Evolutionary conservation across 2,329 filamentous ascomycete genomes (phyloP).

Genomic region (Corniculantispora saksenae): DNA sequence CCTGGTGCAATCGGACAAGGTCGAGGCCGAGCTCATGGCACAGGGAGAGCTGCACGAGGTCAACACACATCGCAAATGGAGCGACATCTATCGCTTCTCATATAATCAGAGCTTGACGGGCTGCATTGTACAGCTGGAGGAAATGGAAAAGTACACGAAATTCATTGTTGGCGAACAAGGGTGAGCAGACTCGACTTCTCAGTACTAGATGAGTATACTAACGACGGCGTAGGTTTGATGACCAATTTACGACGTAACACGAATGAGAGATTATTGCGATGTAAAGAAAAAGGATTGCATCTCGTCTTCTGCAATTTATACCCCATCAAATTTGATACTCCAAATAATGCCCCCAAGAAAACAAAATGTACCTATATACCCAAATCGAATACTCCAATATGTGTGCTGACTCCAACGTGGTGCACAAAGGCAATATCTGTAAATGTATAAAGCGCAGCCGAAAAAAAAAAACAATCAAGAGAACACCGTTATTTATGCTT

Average conservation of each 20-base stretch:
- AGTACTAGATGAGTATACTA: background rate
- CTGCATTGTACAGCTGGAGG: slow-evolving; percentile 55
- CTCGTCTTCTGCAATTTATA: background rate
- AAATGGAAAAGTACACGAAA: slow-evolving; percentile 58
- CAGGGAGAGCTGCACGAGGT: slow-evolving; percentile 27
- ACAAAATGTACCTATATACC: slow-evolving; percentile 14
- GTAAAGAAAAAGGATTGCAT: background rate
- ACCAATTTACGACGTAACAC: slow-evolving; percentile 14
- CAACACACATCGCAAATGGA: slow-evolving; percentile 48
- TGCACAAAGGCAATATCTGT: background rate
- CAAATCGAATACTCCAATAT: slow-evolving; percentile 21
- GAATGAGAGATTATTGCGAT: background rate
- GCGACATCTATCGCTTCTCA: slow-evolving; percentile 58
- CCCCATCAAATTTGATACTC: slow-evolving; percentile 15
- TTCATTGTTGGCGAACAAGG: slow-evolving; percentile 58
- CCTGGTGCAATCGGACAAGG: slow-evolving; percentile 49
- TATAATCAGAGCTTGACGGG: slow-evolving; percentile 56
- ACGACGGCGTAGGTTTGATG: slow-evolving; percentile 16
- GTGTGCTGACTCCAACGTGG: background rate
- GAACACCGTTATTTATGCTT: slow-evolving; percentile 19
- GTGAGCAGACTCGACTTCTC: slow-evolving; percentile 29
- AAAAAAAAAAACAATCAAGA: slow-evolving; percentile 1
- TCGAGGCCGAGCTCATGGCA: slow-evolving; percentile 41
- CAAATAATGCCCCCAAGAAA: slow-evolving; percentile 13
- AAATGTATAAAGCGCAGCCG: background rate